phyloP scores from a whole-genome alignment of 1,284 basidiomycete genomes.

The Polyporus tsugae region DNA sequence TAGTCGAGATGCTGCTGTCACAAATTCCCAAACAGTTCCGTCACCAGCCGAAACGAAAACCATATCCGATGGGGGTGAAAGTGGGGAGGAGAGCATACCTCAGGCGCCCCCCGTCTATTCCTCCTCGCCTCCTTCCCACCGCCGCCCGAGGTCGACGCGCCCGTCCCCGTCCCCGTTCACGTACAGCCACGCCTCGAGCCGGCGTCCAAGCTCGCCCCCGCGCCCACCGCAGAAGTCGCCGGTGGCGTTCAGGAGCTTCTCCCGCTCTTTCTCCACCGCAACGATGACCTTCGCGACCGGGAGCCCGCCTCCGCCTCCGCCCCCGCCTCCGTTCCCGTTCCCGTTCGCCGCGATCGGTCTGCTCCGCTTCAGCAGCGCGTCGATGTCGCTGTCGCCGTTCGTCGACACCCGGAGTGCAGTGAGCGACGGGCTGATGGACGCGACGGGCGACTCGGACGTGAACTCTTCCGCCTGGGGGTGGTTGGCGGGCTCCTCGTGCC shows the following conservation, averaged over 20 bases:
- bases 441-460: slow-evolving; percentile 17
- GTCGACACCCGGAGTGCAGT: slow-evolving; percentile 32
- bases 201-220: slow-evolving; percentile 75
- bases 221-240: slow-evolving; percentile 80
- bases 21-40: not conserved
- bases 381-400: slow-evolving; percentile 28
- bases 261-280: slow-evolving; percentile 62
- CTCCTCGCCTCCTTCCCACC: slow-evolving; percentile 42
- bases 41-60: not conserved
- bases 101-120: not conserved
- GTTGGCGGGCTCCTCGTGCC: slow-evolving; percentile 8
- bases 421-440: slow-evolving; percentile 29
- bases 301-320: slow-evolving; percentile 9
- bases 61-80: not conserved
- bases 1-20: not conserved
- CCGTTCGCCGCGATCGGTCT: slow-evolving; percentile 15
- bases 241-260: slow-evolving; percentile 70
- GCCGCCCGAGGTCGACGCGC: slow-evolving; percentile 37
- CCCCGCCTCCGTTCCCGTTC: slow-evolving; percentile 5
- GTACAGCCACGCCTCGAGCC: slow-evolving; percentile 75
- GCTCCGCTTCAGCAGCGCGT: slow-evolving; percentile 13
- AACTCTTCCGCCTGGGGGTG: slow-evolving; percentile 25
- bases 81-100: not conserved
- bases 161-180: slow-evolving; percentile 45
- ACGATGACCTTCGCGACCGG: slow-evolving; percentile 43